Evolutionary conservation across 768 basidiomycete genomes (phyloP).

Genomic region (Hortiboletus campestris): DNA sequence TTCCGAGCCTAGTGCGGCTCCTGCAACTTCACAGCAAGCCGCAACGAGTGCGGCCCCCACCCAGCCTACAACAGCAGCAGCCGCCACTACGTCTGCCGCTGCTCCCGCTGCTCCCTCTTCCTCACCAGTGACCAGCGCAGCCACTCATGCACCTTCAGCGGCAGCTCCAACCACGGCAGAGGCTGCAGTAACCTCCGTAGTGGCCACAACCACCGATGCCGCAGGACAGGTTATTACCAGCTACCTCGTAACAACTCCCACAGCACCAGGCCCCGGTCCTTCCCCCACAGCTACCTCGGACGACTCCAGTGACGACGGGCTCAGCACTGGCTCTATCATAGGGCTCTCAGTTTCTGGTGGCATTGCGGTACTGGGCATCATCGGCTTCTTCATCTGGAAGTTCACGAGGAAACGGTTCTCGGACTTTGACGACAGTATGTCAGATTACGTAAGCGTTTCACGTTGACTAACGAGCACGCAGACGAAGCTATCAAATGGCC

Average conservation of each 20-base stretch:
- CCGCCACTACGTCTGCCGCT: conserved; percentile 13
- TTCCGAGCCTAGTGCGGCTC: background rate
- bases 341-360: conserved; percentile 83
- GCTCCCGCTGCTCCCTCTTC: conserved; percentile 2
- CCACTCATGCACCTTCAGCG: conserved; percentile 5
- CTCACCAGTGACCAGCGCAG: conserved; percentile 1
- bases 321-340: conserved; percentile 70
- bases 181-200: background rate
- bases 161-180: background rate
- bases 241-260: conserved; percentile 8
- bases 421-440: conserved; percentile 79
- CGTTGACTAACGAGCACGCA: conserved; percentile 26
- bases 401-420: conserved; percentile 74
- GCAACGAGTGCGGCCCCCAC: background rate
- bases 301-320: conserved; percentile 31
- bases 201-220: conserved; percentile 28
- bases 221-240: conserved; percentile 32
- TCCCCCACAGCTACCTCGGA: conserved; percentile 21
- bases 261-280: conserved; percentile 26
- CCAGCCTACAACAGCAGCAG: background rate
- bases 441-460: conserved; percentile 13
- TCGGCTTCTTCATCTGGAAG: conserved; percentile 83
- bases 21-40: conserved; percentile 1
- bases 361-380: conserved; percentile 65
- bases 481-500: conserved; percentile 92